Evolutionary conservation across 176 grass and related monocot species (phyloP).

Genomic region (Bonia amplexicaulis): DNA sequence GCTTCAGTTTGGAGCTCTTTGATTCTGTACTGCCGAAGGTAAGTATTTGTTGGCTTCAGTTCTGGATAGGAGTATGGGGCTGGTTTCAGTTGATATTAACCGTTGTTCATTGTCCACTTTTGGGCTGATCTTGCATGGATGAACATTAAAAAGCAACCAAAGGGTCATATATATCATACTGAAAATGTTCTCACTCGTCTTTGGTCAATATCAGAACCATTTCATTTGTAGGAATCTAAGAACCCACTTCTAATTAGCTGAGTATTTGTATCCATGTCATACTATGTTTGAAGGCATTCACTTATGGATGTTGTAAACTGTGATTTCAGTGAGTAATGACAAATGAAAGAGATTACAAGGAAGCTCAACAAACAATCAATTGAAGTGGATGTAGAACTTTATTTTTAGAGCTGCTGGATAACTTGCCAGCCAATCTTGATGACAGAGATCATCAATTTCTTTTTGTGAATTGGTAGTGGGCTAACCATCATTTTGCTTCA

Average conservation of each 20-base stretch:
- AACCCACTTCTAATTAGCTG: neutral
- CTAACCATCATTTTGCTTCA: neutral
- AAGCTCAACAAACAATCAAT: neutral
- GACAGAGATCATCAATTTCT: neutral
- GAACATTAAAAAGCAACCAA: neutral
- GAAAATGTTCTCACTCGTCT: neutral
- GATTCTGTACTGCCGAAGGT: slow-evolving; percentile 64
- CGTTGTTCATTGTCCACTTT: neutral
- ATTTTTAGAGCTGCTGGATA: neutral
- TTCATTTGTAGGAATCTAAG: neutral
- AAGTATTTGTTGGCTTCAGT: slow-evolving; percentile 25
- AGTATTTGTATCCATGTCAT: neutral
- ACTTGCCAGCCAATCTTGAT: neutral
- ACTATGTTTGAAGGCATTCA: neutral
- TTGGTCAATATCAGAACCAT: neutral
- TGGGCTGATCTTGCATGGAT: neutral
- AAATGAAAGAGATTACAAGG: neutral
- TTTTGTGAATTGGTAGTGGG: neutral
- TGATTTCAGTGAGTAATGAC: neutral
- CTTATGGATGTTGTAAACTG: neutral
- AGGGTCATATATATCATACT: neutral
- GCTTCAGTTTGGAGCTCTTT: slow-evolving; percentile 70
- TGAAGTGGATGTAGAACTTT: neutral
- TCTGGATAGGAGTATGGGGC: neutral
- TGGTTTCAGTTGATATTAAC: neutral